phyloP scores from a whole-genome alignment of 2,329 filamentous ascomycete species.

The Septoria petroselini region DNA sequence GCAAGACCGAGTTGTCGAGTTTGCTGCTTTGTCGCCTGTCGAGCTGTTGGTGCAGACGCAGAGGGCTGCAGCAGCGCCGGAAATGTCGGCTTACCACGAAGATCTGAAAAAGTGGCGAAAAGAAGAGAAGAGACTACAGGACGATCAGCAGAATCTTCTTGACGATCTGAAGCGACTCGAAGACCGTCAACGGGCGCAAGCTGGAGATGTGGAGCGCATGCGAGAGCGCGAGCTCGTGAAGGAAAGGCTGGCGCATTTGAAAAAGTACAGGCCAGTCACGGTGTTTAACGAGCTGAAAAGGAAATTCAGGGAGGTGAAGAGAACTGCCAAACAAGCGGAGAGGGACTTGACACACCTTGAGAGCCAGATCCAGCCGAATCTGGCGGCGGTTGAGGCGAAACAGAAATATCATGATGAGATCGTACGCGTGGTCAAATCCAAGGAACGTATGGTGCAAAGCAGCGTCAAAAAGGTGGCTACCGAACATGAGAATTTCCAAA shows the following conservation, averaged over 20 bases:
- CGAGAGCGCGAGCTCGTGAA: constrained; percentile 70
- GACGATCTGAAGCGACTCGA: constrained; percentile 67
- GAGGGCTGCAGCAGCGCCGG: constrained; percentile 75
- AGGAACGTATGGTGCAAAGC: constrained; percentile 53
- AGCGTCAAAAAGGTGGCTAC: constrained; percentile 53
- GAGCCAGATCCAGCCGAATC: constrained; percentile 61
- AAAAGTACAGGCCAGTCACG: constrained; percentile 63
- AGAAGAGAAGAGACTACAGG: constrained; percentile 58
- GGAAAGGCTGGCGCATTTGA: constrained; percentile 61
- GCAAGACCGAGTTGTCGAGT: constrained; percentile 93
- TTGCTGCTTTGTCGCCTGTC: constrained; percentile 76
- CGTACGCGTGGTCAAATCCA: constrained; percentile 53
- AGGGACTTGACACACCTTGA: constrained; percentile 60
- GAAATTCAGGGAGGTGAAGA: constrained; percentile 53
- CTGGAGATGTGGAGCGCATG: constrained; percentile 78
- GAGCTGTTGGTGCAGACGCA: constrained; percentile 83
- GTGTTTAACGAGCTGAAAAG: constrained; percentile 58
- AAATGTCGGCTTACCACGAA: constrained; percentile 77
- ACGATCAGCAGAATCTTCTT: constrained; percentile 55
- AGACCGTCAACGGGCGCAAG: constrained; percentile 68
- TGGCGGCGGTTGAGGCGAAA: constrained; percentile 68
- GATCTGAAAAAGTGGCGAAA: constrained; percentile 68
- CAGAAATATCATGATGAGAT: constrained; percentile 62
- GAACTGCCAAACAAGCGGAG: constrained; percentile 54
- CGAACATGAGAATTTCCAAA: constrained; percentile 37